Percentiles rank a stretch among this genome's conserved stretches.
Evolutionary conservation across 345 rosid species (phyloP).

Genomic region (Salix purpurea): DNA sequence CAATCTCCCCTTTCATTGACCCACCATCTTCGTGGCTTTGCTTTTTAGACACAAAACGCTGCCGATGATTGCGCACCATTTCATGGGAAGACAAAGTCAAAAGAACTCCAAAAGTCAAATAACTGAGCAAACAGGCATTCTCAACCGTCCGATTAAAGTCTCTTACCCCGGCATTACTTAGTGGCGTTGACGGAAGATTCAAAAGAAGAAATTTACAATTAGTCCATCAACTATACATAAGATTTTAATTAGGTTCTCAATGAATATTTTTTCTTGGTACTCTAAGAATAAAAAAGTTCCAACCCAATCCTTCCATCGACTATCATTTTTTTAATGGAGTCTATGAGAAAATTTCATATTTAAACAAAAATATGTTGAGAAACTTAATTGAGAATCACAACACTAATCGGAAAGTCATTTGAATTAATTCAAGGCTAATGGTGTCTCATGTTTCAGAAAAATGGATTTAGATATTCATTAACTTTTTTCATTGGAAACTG

Average conservation of each 20-base stretch:
- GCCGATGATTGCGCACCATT: conserved; percentile 17
- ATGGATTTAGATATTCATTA: no score
- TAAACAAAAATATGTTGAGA: not conserved
- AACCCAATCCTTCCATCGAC: not conserved
- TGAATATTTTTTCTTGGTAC: no score
- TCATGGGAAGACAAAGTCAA: not conserved
- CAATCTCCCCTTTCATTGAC: no score
- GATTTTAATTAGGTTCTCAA: not conserved
- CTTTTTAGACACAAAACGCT: not conserved
- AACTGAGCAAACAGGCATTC: not conserved
- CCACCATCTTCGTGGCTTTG: not conserved
- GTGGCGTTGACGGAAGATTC: not conserved
- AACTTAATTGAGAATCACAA: not conserved
- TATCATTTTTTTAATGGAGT: not conserved
- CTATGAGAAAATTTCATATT: no score
- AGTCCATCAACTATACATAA: not conserved
- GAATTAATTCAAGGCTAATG: not conserved
- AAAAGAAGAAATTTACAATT: not conserved
- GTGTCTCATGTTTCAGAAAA: not conserved
- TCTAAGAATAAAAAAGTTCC: not conserved
- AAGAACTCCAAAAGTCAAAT: not conserved
- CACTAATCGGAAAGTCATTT: no score
- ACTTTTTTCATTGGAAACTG: not conserved
- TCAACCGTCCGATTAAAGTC: conserved; percentile 12
- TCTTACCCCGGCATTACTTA: not conserved